Evolutionary conservation across 352 stramenopile genomes (phyloP).

Genomic region (Phytopythium montanum): DNA sequence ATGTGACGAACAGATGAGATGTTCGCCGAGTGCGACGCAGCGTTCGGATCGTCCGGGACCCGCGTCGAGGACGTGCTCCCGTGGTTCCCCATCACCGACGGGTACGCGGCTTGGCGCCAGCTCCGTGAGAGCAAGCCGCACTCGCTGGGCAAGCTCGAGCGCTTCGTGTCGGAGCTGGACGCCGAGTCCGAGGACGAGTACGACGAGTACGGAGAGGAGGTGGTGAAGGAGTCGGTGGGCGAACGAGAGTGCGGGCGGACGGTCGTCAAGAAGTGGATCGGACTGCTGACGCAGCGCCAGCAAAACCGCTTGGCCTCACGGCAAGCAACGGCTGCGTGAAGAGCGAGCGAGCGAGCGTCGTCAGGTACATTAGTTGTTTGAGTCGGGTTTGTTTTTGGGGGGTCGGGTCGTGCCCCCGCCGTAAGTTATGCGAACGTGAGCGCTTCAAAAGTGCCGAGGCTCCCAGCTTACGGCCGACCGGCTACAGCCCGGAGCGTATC

Average conservation of each 20-base stretch:
- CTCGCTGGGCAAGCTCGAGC: background rate
- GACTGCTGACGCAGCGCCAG: conserved; percentile 25
- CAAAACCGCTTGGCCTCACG: conserved; percentile 28
- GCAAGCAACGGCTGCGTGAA: conserved; percentile 10
- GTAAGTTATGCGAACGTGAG: conserved; percentile 2
- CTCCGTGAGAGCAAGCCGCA: conserved; percentile 6
- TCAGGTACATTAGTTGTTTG: conserved; percentile 2
- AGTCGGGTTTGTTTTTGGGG: too few species aligned
- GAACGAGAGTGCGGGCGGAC: background rate
- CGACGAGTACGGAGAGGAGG: conserved; percentile 15
- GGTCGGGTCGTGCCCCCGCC: background rate
- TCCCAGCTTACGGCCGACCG: background rate
- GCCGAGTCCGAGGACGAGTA: conserved; percentile 11
- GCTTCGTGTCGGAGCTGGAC: conserved; percentile 2
- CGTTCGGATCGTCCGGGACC: background rate
- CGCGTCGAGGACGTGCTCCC: conserved; percentile 26
- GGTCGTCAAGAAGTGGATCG: conserved; percentile 25
- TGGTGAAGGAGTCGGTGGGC: conserved; percentile 15
- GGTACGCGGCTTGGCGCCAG: background rate
- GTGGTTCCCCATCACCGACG: conserved; percentile 52
- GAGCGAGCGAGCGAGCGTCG: background rate
- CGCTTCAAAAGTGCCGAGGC: background rate
- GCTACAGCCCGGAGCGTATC: background rate
- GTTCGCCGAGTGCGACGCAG: conserved; percentile 38
- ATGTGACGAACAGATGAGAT: conserved; percentile 29